A percentile compares a stretch with the other conserved stretches of the same genome.
These are phyloP conservation scores for Stropharia rugosoannulata DNA, from an alignment of 768 basidiomycete genomes.

Conservation along the genomic window DNA sequence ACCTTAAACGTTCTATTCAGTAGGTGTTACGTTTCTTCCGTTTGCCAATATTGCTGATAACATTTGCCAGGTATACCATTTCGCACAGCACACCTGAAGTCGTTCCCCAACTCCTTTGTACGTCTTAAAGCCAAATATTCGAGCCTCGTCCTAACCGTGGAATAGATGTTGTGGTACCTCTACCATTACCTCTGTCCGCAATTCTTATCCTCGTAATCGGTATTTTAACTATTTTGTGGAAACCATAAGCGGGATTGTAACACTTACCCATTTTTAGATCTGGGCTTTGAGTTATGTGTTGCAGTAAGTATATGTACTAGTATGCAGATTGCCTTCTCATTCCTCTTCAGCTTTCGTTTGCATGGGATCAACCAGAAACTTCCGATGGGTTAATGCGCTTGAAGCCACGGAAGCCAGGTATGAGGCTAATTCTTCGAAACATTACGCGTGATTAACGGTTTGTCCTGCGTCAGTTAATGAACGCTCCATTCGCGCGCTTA, in stretches of 20 bases:
- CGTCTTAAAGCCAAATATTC: constrained; percentile 16
- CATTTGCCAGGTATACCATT: constrained; percentile 50
- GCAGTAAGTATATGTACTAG: constrained; percentile 42
- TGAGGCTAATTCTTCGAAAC: neutral
- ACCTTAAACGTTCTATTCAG: constrained; percentile 72
- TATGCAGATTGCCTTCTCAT: neutral
- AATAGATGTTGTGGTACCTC: constrained; percentile 64
- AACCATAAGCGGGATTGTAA: neutral
- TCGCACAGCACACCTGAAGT: constrained; percentile 70
- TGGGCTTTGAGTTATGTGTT: constrained; percentile 67
- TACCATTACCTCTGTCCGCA: constrained; percentile 65
- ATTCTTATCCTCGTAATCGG: constrained; percentile 73
- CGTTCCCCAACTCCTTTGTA: constrained; percentile 67
- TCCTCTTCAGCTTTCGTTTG: constrained; percentile 54
- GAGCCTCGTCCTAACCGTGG: neutral
- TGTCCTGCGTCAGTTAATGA: constrained; percentile 45
- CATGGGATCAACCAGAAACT: constrained; percentile 72
- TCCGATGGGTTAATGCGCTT: constrained; percentile 66
- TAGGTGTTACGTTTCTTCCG: constrained; percentile 23
- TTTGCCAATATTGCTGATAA: neutral
- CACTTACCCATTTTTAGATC: constrained; percentile 40
- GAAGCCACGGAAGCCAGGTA: constrained; percentile 64
- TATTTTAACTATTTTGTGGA: constrained; percentile 24
- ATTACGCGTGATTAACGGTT: neutral
- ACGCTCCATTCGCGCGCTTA: constrained; percentile 48